phyloP scores from a whole-genome alignment of 2,329 filamentous ascomycete genomes.

The Saccharata proteae region DNA sequence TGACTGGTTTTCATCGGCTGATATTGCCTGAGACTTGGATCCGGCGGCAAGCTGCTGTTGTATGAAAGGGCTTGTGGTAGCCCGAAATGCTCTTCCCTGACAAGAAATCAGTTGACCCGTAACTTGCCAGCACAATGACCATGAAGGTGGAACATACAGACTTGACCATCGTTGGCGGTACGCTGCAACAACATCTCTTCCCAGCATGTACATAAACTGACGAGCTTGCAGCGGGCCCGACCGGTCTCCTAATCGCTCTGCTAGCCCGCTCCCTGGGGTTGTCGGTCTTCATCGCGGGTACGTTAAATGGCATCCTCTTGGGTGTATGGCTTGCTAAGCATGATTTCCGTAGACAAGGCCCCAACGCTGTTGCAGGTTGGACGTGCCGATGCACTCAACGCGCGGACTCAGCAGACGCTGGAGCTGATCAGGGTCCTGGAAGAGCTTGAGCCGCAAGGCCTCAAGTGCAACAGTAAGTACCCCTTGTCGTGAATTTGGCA shows the following conservation, averaged over 20 bases:
- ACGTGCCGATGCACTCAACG: conserved; percentile 38
- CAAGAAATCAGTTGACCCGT: no score
- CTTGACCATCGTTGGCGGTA: conserved; percentile 12
- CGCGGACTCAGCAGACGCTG: conserved; percentile 37
- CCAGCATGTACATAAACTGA: conserved; percentile 1
- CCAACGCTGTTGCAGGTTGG: conserved; percentile 28
- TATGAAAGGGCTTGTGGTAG: no score
- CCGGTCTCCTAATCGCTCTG: conserved; percentile 34
- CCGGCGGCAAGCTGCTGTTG: no score
- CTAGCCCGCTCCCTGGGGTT: conserved; percentile 32
- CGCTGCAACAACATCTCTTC: background rate
- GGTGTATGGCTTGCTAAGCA: background rate
- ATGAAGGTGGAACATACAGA: conserved; percentile 6
- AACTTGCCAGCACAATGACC: conserved; percentile 2
- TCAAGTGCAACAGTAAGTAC: conserved; percentile 38
- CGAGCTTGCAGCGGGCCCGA: conserved; percentile 29
- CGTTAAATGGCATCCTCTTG: conserved; percentile 7
- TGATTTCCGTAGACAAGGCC: conserved; percentile 3
- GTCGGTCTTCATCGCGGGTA: conserved; percentile 26
- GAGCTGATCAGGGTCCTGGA: conserved; percentile 34
- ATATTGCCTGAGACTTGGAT: no score
- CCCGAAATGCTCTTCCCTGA: no score
- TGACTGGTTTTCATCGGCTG: no score
- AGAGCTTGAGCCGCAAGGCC: conserved; percentile 29
- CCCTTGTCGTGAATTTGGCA: background rate